Evolutionary conservation across 352 stramenopile species (phyloP).

Genomic region (Phytophthora hibernalis): DNA sequence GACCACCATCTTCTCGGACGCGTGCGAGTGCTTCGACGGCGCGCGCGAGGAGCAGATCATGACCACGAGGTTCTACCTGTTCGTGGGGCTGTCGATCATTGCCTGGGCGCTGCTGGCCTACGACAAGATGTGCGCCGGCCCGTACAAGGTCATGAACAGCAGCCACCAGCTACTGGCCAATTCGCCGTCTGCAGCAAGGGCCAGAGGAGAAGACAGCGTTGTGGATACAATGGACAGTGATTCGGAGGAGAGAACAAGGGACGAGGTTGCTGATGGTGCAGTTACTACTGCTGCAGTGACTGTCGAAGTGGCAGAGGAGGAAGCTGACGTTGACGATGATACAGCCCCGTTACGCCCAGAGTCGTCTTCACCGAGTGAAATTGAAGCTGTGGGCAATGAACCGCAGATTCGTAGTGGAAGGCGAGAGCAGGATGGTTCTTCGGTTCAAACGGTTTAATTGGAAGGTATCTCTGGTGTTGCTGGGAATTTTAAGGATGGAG

Average conservation of each 20-base stretch:
- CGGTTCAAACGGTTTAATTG: slow-evolving; percentile 35
- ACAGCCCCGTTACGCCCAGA: slow-evolving; percentile 16
- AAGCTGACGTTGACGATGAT: slow-evolving; percentile 17
- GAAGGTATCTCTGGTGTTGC: neutral
- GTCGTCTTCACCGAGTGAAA: slow-evolving; percentile 3
- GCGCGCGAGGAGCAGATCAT: slow-evolving; percentile 65
- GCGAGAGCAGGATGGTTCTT: slow-evolving; percentile 10
- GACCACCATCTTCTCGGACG: slow-evolving; percentile 76
- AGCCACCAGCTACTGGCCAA: slow-evolving; percentile 69
- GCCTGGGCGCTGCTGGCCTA: slow-evolving; percentile 70
- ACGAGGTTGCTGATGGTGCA: neutral
- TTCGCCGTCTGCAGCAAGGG: slow-evolving; percentile 52
- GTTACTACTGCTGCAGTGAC: slow-evolving; percentile 1
- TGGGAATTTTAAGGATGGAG: slow-evolving; percentile 1
- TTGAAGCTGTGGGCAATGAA: slow-evolving; percentile 18
- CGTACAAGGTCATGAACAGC: slow-evolving; percentile 86
- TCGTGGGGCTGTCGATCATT: slow-evolving; percentile 65
- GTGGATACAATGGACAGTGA: slow-evolving; percentile 40
- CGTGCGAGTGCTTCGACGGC: slow-evolving; percentile 74
- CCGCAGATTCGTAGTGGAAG: neutral
- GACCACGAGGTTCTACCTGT: slow-evolving; percentile 76
- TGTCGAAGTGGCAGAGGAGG: slow-evolving; percentile 25
- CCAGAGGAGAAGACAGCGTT: slow-evolving; percentile 30
- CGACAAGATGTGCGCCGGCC: slow-evolving; percentile 76
- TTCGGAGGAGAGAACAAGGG: slow-evolving; percentile 30